Conservation (phyloP, 1,284 basidiomycete genomes). For the Ceratobasidium sp. region DNA sequence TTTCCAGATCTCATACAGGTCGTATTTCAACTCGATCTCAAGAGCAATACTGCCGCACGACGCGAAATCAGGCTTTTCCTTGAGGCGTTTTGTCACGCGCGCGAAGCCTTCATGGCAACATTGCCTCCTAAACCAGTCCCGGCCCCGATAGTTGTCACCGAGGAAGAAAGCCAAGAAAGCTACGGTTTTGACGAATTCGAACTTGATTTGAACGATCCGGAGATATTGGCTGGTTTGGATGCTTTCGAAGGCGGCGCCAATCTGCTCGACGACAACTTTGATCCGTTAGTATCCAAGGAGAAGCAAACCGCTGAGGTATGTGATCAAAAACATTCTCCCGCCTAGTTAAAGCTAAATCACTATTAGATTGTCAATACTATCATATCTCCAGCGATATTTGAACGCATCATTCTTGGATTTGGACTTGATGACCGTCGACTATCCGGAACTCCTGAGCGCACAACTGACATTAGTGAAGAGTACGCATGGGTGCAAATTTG, state of each 20-base stretch:
- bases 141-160: constrained; percentile 46
- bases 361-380: constrained; percentile 60
- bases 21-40: constrained; percentile 61
- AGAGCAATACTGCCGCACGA: constrained; percentile 58
- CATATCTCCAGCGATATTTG: constrained; percentile 67
- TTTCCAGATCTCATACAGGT: constrained; percentile 66
- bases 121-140: constrained; percentile 52
- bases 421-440: constrained; percentile 50
- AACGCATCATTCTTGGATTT: constrained; percentile 57
- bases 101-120: constrained; percentile 59
- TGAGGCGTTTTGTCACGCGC: constrained; percentile 68
- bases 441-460: constrained; percentile 43
- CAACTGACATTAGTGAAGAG: constrained; percentile 46
- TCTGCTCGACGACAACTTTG: neutral
- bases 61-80: constrained; percentile 65
- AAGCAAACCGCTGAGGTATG: constrained; percentile 47
- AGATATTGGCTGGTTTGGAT: constrained; percentile 61
- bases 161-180: constrained; percentile 80
- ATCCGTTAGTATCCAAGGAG: constrained; percentile 44
- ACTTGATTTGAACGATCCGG: constrained; percentile 63
- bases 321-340: neutral
- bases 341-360: constrained; percentile 25
- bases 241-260: constrained; percentile 43
- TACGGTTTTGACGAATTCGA: constrained; percentile 59
- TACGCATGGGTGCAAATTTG: constrained; percentile 72